phyloP scores from a whole-genome alignment of 2,329 filamentous ascomycete species.

The Aspergillus sp. region DNA sequence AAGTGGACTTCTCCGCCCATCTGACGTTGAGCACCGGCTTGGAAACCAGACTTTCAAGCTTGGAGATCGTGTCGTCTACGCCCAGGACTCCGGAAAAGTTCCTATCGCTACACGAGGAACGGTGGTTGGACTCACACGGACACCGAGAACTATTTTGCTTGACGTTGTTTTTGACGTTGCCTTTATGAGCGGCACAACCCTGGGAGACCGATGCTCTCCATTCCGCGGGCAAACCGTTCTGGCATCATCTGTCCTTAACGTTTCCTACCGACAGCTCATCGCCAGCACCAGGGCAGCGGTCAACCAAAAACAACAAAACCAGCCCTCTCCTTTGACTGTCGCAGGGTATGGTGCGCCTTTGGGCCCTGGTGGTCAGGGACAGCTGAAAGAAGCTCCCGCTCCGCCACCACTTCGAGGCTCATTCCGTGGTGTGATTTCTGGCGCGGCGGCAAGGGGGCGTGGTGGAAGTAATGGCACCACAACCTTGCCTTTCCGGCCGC shows the following conservation, averaged over 20 bases:
- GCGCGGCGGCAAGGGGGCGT: slow-evolving; percentile 34
- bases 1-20: slow-evolving; percentile 84
- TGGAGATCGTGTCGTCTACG: slow-evolving; percentile 90
- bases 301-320: slow-evolving; percentile 56
- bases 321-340: slow-evolving; percentile 53
- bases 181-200: slow-evolving; percentile 95
- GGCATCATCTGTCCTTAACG: slow-evolving; percentile 82
- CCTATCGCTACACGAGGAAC: slow-evolving; percentile 90
- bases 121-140: slow-evolving; percentile 90
- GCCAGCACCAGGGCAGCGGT: slow-evolving; percentile 49
- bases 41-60: slow-evolving; percentile 79
- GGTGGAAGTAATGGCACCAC: slow-evolving; percentile 26
- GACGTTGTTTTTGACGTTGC: slow-evolving; percentile 92
- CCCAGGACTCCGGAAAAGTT: slow-evolving; percentile 88
- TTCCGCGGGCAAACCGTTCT: slow-evolving; percentile 94
- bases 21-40: slow-evolving; percentile 90
- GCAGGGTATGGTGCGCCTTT: slow-evolving; percentile 58
- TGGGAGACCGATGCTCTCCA: slow-evolving; percentile 84
- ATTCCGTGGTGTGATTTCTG: slow-evolving; percentile 57
- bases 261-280: slow-evolving; percentile 78
- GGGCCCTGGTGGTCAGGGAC: slow-evolving; percentile 58
- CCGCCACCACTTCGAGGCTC: slow-evolving; percentile 60
- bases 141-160: slow-evolving; percentile 75
- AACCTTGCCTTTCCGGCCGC: slow-evolving; percentile 33
- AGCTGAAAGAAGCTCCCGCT: slow-evolving; percentile 57